Percentiles rank a stretch among this genome's conserved stretches.
These are phyloP conservation scores for Actinomortierella wolfii DNA, from an alignment of 371 early-diverging fungal genomes.

Conservation along the genomic window DNA sequence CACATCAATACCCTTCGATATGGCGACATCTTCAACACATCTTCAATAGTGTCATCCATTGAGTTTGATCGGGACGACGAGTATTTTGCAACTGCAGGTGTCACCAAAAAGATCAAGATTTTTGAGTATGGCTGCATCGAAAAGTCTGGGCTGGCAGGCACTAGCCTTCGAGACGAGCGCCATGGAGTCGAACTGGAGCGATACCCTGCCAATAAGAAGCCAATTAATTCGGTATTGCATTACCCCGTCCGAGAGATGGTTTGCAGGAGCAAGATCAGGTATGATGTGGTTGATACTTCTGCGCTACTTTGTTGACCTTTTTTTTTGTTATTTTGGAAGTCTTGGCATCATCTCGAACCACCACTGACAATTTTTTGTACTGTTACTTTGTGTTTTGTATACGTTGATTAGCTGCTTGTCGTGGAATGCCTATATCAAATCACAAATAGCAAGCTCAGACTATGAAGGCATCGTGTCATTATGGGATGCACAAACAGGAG, in stretches of 20 bases:
- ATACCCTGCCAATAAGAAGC: slow-evolving; percentile 32
- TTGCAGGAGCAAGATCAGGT: slow-evolving; percentile 63
- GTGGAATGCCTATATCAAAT: slow-evolving; percentile 86
- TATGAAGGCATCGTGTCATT: slow-evolving; percentile 88
- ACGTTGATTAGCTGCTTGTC: slow-evolving; percentile 72
- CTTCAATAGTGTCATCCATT: slow-evolving; percentile 89
- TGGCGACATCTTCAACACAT: slow-evolving; percentile 66
- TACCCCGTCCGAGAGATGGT: slow-evolving; percentile 73
- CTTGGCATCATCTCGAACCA: not conserved
- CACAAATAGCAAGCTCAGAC: slow-evolving; percentile 83
- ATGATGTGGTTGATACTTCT: not conserved
- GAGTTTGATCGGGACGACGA: slow-evolving; percentile 93
- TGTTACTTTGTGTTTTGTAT: not conserved
- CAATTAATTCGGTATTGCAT: slow-evolving; percentile 47
- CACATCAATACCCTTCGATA: slow-evolving; percentile 78
- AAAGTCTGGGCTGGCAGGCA: slow-evolving; percentile 48
- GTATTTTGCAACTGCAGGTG: slow-evolving; percentile 93
- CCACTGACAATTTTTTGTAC: not conserved
- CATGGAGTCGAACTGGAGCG: slow-evolving; percentile 16
- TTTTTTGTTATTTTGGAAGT: not conserved
- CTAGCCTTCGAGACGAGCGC: slow-evolving; percentile 25
- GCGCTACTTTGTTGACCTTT: not conserved
- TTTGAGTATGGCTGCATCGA: slow-evolving; percentile 79
- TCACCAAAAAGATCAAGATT: slow-evolving; percentile 88
- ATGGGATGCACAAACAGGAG: slow-evolving; percentile 81